Percentiles rank a stretch among this genome's conserved stretches.
Evolutionary conservation across 2,329 filamentous ascomycete species (phyloP).

Genomic region (Ascocoryne sarcoides): DNA sequence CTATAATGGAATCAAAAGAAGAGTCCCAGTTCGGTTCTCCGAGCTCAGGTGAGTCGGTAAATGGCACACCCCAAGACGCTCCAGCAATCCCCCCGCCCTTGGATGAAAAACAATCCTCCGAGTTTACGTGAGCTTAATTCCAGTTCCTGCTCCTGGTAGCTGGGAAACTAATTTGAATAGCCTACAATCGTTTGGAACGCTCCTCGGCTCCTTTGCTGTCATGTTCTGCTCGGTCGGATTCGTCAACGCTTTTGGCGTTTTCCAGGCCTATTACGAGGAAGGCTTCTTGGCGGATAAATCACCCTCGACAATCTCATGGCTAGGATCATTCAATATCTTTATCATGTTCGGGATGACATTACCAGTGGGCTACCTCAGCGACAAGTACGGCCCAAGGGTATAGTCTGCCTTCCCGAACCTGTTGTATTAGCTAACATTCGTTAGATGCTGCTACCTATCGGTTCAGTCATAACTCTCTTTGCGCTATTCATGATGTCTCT

Average conservation of each 20-base stretch:
- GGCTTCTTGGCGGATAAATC: constrained; percentile 17
- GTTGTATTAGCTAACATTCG: neutral
- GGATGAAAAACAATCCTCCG: too few species aligned
- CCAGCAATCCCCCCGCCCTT: too few species aligned
- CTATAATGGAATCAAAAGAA: too few species aligned
- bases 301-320: constrained; percentile 28
- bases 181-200: too few species aligned
- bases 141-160: too few species aligned
- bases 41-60: too few species aligned
- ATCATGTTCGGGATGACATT: constrained; percentile 21
- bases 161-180: too few species aligned
- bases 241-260: constrained; percentile 30
- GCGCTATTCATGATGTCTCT: constrained; percentile 27
- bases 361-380: constrained; percentile 25
- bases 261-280: constrained; percentile 27
- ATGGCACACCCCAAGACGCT: neutral
- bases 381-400: constrained; percentile 26
- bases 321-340: constrained; percentile 29
- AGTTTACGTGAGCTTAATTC: too few species aligned
- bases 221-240: constrained; percentile 29
- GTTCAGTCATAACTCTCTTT: constrained; percentile 35
- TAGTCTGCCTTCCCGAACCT: neutral
- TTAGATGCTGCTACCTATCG: constrained; percentile 3
- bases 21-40: too few species aligned
- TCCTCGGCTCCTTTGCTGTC: constrained; percentile 13